Conservation (phyloP, 768 basidiomycete species). For the Lactarius pseudohatsudake region DNA sequence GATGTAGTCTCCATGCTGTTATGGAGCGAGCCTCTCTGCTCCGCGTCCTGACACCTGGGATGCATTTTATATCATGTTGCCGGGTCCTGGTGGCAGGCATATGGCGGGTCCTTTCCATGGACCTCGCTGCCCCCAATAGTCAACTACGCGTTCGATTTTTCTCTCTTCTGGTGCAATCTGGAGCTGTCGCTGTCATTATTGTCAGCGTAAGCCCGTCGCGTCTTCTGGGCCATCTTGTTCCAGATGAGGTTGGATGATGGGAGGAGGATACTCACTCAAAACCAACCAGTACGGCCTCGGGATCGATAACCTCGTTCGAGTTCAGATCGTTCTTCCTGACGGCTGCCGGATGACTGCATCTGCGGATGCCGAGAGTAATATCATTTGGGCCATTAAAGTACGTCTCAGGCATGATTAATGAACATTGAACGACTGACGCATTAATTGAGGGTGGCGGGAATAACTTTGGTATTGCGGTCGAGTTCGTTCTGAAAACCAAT, state of each 20-base stretch:
- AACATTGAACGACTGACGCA: not conserved
- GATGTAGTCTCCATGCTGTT: not conserved
- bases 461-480: not conserved
- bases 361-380: not conserved
- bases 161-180: too few relatives aligned
- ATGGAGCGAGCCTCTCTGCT: conserved; percentile 6
- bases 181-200: too few relatives aligned
- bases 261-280: not conserved
- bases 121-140: too few relatives aligned
- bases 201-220: too few relatives aligned
- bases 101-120: too few relatives aligned
- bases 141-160: too few relatives aligned
- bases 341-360: not conserved
- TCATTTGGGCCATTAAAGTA: not conserved
- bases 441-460: not conserved
- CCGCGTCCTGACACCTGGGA: not conserved
- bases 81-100: not conserved
- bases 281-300: not conserved
- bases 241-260: not conserved
- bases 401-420: not conserved
- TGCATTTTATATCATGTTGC: not conserved
- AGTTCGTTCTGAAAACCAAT: too few relatives aligned
- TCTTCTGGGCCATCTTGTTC: too few relatives aligned
- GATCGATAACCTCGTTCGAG: not conserved
- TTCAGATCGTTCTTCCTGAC: not conserved